phyloP scores from a whole-genome alignment of 106 monocot genomes.

The Platanthera zijinensis region DNA sequence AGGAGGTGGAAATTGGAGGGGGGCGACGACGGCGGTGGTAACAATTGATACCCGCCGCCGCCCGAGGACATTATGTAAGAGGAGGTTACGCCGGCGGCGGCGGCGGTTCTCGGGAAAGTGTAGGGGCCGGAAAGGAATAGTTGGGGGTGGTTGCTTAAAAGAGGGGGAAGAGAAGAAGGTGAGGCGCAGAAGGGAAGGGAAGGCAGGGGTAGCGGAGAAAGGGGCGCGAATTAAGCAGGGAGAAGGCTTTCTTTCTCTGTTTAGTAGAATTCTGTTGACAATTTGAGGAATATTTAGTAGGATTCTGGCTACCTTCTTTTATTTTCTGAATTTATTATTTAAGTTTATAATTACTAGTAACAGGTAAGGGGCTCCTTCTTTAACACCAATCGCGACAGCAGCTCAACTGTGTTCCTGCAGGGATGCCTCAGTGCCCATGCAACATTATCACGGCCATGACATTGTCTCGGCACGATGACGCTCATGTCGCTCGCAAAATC shows the following conservation, averaged over 20 bases:
- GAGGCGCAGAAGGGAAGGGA: conserved; percentile 7
- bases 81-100: background rate
- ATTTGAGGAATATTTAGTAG: background rate
- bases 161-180: background rate
- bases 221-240: background rate
- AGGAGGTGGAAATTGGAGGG: conserved; percentile 24
- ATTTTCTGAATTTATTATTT: too few species aligned
- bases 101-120: background rate
- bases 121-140: background rate
- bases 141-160: background rate
- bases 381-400: too few species aligned
- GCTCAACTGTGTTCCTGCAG: too few species aligned
- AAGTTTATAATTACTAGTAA: too few species aligned
- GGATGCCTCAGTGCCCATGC: too few species aligned
- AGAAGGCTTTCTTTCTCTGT: conserved; percentile 11
- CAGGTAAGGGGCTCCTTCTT: too few species aligned
- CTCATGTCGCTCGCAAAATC: too few species aligned
- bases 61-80: background rate
- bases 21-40: background rate
- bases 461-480: too few species aligned
- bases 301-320: background rate
- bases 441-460: too few species aligned
- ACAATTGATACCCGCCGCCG: background rate
- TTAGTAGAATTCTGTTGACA: background rate
- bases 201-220: conserved; percentile 7